Percentiles rank a stretch among this genome's conserved stretches.
phyloP scores from a whole-genome alignment of 2,329 filamentous ascomycete genomes.

The Sporothrix schenckii region DNA sequence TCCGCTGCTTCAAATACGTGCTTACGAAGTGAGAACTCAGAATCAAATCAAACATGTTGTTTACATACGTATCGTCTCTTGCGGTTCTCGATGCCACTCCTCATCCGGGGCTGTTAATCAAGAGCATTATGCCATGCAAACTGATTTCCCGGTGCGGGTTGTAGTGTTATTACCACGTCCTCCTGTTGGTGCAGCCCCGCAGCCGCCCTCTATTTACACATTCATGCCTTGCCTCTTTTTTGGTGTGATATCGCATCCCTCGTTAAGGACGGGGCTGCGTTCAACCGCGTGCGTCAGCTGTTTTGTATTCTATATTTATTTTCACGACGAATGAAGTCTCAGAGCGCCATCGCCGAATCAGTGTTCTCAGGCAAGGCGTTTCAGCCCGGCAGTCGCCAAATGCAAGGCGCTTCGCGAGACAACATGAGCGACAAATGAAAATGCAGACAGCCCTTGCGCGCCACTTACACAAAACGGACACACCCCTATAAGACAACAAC shows the following conservation, averaged over 20 bases:
- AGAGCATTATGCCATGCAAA: background rate
- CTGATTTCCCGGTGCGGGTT: background rate
- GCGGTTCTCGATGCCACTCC: background rate
- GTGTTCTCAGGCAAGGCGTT: background rate
- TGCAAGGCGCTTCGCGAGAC: slow-evolving; percentile 22
- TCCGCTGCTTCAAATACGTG: too few species aligned
- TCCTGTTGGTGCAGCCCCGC: background rate
- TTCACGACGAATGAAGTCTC: background rate
- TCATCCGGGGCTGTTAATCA: background rate
- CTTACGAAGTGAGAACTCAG: too few species aligned
- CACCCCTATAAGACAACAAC: slow-evolving; percentile 11
- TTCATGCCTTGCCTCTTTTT: background rate
- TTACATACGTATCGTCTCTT: too few species aligned
- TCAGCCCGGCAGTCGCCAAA: background rate
- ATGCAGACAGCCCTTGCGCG: background rate
- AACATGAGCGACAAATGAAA: background rate
- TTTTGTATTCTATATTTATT: background rate
- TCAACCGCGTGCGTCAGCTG: background rate
- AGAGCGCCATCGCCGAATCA: background rate
- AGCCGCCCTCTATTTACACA: background rate
- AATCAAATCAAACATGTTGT: too few species aligned
- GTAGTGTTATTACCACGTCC: background rate
- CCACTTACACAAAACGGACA: background rate
- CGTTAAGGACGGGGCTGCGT: background rate
- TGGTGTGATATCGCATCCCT: slow-evolving; percentile 14